Evolutionary conservation across 2,329 filamentous ascomycete species (phyloP), one percentile per base, ranked within the genome.

Genomic region (Cladophialophora psammophila): DNA sequence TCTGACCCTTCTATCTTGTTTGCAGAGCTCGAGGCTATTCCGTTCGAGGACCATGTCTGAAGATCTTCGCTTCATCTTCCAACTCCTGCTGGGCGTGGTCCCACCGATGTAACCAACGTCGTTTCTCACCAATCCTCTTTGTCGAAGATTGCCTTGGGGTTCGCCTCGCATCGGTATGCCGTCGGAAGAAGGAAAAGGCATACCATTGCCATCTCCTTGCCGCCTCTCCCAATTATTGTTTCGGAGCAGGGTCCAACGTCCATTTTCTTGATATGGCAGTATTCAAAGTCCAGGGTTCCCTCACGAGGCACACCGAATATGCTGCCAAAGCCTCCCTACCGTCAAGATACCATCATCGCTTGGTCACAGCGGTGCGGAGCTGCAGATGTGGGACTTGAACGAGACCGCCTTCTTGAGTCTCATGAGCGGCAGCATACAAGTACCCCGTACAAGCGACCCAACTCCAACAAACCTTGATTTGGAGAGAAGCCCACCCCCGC

Each of bases 401-500:
- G 20, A 31, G 18, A 50, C 45, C 45, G 45, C 45, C 20, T 50
- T 26, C 45, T 50, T 31, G 18, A 48, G 42, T 48, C 42, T 26
- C 9, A 48, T 18, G n/a, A 50, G 18, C 20, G 26, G 45, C 45
- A 26, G 18, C 45, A 50, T 12, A 31, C 9, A 6, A 13, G 12
- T 2, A 26, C 36, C 9, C 7, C 5, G 45, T 26, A 50, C 45
- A 31, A 10, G 45, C 45, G 10, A 50, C 26, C 45, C 31, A 40
- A 61, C 18, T 20, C 31, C 42, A 60, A 61, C 13, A 8, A 8
- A 20, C 10, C 34, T 50, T 32, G 59, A 50, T 13, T 50, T 36
- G 48, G 59, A 20, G 18, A 40, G 10, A 10, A 36, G 18, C 18
- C 45, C 26, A 60, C 32, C 59, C 48, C 59, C 59, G 48, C 48